phyloP scores from a whole-genome alignment of 2,329 filamentous ascomycete species.

The Magnaporthiopsis rhizophila region DNA sequence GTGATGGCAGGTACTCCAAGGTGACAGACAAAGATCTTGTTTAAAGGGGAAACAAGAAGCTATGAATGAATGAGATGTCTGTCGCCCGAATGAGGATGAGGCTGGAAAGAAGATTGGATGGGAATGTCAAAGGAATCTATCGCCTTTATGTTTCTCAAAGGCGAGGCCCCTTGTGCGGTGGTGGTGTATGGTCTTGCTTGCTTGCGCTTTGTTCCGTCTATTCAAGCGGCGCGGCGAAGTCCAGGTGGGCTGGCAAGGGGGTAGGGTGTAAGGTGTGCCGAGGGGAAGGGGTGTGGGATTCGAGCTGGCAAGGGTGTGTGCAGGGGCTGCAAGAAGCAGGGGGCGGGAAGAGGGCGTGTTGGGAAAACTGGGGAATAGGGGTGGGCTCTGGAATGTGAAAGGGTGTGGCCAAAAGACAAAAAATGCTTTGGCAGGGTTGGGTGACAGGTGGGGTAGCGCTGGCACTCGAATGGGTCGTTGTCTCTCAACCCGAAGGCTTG shows the following conservation, averaged over 20 bases:
- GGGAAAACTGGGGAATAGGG: neutral
- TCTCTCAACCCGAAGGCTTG: neutral
- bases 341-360: constrained; percentile 2
- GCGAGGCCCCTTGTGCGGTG: constrained; percentile 1
- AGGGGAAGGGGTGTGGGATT: constrained; percentile 7
- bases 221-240: constrained; percentile 22
- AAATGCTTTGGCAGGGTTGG: neutral
- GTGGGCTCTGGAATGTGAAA: neutral
- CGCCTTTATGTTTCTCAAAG: neutral
- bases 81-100: neutral
- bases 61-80: constrained; percentile 5
- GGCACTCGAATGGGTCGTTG: neutral
- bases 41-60: constrained; percentile 5
- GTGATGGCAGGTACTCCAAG: neutral
- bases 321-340: neutral
- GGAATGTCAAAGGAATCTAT: neutral
- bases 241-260: constrained; percentile 14
- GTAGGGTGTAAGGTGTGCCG: constrained; percentile 10
- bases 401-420: neutral
- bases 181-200: neutral
- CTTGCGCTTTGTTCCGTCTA: constrained; percentile 11
- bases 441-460: neutral
- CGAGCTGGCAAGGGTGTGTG: constrained; percentile 9
- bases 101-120: neutral
- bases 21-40: constrained; percentile 3